phyloP scores from a whole-genome alignment of 176 grass and related monocot species.

The Dactylis glomerata region DNA sequence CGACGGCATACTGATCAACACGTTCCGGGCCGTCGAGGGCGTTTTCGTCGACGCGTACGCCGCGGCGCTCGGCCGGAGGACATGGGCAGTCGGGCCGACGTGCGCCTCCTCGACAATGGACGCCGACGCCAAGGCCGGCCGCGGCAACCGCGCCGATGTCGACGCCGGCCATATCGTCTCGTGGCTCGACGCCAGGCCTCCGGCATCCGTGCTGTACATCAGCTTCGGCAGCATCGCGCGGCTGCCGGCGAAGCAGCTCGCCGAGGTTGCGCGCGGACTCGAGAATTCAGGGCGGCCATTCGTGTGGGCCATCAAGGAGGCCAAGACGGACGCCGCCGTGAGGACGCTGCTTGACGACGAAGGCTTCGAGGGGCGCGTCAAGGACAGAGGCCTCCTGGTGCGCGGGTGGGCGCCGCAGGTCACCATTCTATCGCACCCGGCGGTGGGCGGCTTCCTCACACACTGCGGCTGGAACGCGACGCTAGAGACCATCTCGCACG shows the following conservation, averaged over 20 bases:
- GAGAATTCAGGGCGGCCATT: slow-evolving; percentile 41
- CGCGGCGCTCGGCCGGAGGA: slow-evolving; percentile 18
- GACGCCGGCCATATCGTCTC: not conserved
- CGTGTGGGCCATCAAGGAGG: slow-evolving; percentile 50
- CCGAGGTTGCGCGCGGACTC: slow-evolving; percentile 34
- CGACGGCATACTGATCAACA: slow-evolving; percentile 43
- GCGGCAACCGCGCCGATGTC: slow-evolving; percentile 32
- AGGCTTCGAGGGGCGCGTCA: slow-evolving; percentile 40
- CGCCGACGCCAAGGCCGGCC: not conserved
- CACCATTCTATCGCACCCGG: slow-evolving; percentile 48
- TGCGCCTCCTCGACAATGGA: not conserved
- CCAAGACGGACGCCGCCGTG: slow-evolving; percentile 5
- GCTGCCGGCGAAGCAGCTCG: slow-evolving; percentile 18
- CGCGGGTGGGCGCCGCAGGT: slow-evolving; percentile 57
- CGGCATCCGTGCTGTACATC: slow-evolving; percentile 42
- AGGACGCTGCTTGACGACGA: slow-evolving; percentile 31
- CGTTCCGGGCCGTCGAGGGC: slow-evolving; percentile 21
- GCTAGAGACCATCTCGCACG: slow-evolving; percentile 33
- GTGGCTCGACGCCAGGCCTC: slow-evolving; percentile 38
- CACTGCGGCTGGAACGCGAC: slow-evolving; percentile 69
- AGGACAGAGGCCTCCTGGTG: slow-evolving; percentile 41
- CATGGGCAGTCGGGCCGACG: slow-evolving; percentile 36
- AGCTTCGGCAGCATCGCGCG: slow-evolving; percentile 46
- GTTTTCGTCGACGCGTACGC: slow-evolving; percentile 28
- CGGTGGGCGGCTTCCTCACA: slow-evolving; percentile 35